Base-by-base conservation (phyloP, 106 monocot species). In the Gastrodia elata region DNA sequence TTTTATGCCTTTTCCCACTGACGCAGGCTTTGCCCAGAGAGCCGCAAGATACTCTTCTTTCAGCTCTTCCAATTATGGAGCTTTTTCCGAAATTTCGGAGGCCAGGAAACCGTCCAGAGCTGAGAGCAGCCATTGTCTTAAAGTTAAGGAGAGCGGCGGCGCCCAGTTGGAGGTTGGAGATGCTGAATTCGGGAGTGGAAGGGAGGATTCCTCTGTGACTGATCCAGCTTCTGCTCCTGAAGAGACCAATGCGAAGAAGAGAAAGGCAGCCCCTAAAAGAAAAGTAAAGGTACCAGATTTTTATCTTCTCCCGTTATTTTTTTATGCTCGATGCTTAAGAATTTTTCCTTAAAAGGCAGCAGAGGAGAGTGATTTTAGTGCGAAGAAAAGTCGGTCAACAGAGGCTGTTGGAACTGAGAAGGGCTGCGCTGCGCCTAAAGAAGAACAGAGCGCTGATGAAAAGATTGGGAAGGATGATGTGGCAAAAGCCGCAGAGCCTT, bases 31-130 rank as follows among this genome's bases (percentile, higher is more conserved):
- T 65, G 82, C 77, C 0, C 84, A 86, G 76, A 73, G 89, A 72
- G 89, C 89, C 0, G 85, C 89, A 39, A 85, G 78, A 74, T 85
- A 86, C 55, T 94, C 93, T 33, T 75, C 72, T 78, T 89, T 88
- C 52, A 80, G 81, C 8, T 76, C 78, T 2, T 24, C 71, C 38
- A 46, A 52, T 30, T 58, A 76, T 27, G 80, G 48, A 16, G 46
- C 68, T 6, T 73, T 57, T 15, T 61, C 77, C 39, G 64, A 46
- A 22, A 11, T 76, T 27, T 61, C 49, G 61, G 80, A 82, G 57
- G 15, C 69, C 64, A 87, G 81, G 5, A 77, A 73, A 71, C 77
- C 87, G 8, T 87, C 86, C 13, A 70, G 78, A 68, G 84, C 81
- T 39, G 74, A 84, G 9, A 89, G 87, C 77, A 82, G 81, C 87